Conservation (phyloP, 345 rosid genomes). For the Angophora floribunda region DNA sequence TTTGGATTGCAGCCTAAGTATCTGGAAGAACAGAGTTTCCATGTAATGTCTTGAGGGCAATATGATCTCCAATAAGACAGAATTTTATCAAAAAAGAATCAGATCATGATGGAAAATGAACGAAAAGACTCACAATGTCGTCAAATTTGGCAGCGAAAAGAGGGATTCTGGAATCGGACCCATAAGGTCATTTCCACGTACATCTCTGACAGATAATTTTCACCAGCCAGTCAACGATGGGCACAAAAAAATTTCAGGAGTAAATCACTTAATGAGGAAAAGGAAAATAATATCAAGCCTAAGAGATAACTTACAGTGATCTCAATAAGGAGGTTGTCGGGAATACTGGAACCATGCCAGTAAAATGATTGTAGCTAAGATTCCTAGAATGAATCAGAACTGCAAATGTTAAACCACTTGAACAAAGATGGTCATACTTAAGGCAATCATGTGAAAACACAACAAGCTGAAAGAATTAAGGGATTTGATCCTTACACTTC, state of each 20-base stretch:
- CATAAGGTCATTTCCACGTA: constrained; percentile 32
- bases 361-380: constrained; percentile 45
- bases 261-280: neutral
- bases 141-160: constrained; percentile 17
- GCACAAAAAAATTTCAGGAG: neutral
- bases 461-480: neutral
- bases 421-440: neutral
- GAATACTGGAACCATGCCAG: constrained; percentile 28
- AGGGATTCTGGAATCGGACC: constrained; percentile 26
- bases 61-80: neutral
- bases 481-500: constrained; percentile 29
- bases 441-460: neutral
- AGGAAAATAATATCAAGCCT: neutral
- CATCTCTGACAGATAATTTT: constrained; percentile 33
- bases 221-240: neutral
- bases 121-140: constrained; percentile 23
- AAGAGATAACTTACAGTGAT: constrained; percentile 38
- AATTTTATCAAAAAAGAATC: neutral
- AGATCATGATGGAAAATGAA: neutral
- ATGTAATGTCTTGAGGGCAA: neutral
- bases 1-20: constrained; percentile 41
- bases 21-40: constrained; percentile 14
- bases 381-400: constrained; percentile 18
- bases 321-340: constrained; percentile 21
- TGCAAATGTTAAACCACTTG: neutral